These are phyloP conservation scores for Claviceps sp. DNA, from an alignment of 2,329 filamentous ascomycete genomes.

Conservation along the genomic window DNA sequence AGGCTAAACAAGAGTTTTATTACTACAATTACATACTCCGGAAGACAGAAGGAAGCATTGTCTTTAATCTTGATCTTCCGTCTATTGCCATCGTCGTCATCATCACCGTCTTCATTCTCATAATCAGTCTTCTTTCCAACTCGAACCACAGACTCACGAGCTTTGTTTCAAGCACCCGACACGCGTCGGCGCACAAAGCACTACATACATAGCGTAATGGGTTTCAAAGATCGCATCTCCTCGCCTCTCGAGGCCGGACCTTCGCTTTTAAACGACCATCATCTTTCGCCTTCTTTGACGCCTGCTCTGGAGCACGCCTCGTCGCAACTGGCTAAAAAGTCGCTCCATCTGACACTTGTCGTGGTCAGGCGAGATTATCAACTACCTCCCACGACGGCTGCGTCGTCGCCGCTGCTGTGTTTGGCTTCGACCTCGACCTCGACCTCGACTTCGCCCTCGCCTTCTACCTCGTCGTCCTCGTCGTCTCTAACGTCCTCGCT, in stretches of 20 bases:
- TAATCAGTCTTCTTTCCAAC: too few relatives aligned
- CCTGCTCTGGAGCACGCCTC: conserved; percentile 47
- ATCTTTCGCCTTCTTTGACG: conserved; percentile 40
- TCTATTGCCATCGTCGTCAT: too few relatives aligned
- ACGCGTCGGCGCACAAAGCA: too few relatives aligned
- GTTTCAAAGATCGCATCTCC: conserved; percentile 44
- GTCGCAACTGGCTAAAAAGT: conserved; percentile 39
- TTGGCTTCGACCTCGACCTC: conserved; percentile 5
- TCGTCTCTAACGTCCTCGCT: conserved; percentile 5
- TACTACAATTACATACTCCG: too few relatives aligned
- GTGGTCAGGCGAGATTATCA: conserved; percentile 44
- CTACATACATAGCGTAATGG: conserved; percentile 22
- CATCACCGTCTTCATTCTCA: too few relatives aligned
- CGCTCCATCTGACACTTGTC: conserved; percentile 42
- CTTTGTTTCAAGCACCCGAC: not conserved
- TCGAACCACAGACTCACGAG: too few relatives aligned
- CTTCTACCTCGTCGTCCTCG: conserved; percentile 18
- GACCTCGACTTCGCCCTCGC: conserved; percentile 3
- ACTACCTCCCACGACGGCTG: conserved; percentile 27
- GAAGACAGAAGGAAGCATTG: too few relatives aligned
- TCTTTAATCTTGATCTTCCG: too few relatives aligned
- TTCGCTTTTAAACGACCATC: conserved; percentile 43
- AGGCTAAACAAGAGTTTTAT: too few relatives aligned
- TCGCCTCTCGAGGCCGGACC: conserved; percentile 49
- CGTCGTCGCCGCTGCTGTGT: conserved; percentile 7